Conservation (phyloP, 768 basidiomycete genomes). For the Lentinus tigrinus region DNA sequence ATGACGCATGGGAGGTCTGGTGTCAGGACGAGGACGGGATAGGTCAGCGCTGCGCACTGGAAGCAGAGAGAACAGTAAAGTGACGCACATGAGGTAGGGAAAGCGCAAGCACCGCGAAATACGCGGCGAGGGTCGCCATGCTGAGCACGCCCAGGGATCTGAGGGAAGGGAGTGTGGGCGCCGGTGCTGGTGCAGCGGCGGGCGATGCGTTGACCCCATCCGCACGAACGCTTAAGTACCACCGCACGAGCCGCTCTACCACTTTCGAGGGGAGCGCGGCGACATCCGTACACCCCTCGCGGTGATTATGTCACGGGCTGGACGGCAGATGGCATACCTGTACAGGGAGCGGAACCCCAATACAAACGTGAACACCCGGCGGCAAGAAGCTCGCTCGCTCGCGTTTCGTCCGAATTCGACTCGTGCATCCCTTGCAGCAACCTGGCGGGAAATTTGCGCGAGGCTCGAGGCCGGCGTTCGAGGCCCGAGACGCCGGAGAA, state of each 20-base stretch:
- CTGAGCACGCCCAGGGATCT: constrained; percentile 6
- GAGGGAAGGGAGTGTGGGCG: constrained; percentile 10
- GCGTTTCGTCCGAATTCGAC: constrained; percentile 2
- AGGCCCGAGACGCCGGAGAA: too few species aligned
- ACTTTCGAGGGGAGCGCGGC: neutral
- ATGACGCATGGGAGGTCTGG: constrained; percentile 11
- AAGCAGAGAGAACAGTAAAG: too few species aligned
- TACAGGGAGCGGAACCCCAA: too few species aligned
- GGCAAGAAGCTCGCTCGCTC: constrained; percentile 1
- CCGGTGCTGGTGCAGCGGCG: constrained; percentile 12
- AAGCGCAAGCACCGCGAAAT: constrained; percentile 14
- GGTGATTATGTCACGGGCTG: constrained; percentile 10
- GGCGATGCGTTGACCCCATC: too few species aligned
- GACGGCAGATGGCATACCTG: neutral
- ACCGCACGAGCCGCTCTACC: constrained; percentile 2
- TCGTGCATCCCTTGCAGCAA: neutral
- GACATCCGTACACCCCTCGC: neutral
- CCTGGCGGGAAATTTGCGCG: constrained; percentile 4
- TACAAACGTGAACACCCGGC: neutral
- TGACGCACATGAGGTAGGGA: constrained; percentile 9
- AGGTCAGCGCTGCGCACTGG: neutral
- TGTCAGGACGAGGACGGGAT: neutral
- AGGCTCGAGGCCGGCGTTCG: neutral
- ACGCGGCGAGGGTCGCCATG: constrained; percentile 12
- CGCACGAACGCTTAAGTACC: constrained; percentile 9